Evolutionary conservation across 202 grass and related monocot genomes (phyloP).

Genomic region (Schoenoplectus tabernaemontani): DNA sequence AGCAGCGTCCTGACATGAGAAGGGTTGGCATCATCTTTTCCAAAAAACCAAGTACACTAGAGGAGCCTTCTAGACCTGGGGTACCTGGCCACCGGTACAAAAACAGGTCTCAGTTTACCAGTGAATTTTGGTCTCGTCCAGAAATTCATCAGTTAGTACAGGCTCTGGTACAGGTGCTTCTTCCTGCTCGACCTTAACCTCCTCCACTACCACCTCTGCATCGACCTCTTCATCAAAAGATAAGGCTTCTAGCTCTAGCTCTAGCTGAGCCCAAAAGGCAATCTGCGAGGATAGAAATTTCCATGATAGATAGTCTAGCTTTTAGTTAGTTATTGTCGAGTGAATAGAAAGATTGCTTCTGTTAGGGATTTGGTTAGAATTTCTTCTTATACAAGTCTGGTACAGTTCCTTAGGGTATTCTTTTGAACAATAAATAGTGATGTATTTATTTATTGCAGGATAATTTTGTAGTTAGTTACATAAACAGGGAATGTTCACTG

Average conservation of each 20-base stretch:
- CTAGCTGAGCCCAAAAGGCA: background rate
- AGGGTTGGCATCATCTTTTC: constrained; percentile 27
- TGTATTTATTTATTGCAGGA: background rate
- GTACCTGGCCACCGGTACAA: constrained; percentile 24
- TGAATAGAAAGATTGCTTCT: background rate
- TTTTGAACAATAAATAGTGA: background rate
- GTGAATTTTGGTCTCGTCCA: background rate
- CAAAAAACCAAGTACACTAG: constrained; percentile 27
- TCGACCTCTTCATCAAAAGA: background rate
- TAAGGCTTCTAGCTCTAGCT: background rate
- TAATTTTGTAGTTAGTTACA: background rate
- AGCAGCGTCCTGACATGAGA: constrained; percentile 31
- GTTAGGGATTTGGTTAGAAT: background rate
- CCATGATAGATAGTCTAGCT: background rate
- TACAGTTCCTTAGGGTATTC: background rate
- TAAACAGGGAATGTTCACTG: background rate
- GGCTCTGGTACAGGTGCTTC: constrained; percentile 4
- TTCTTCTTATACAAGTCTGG: background rate
- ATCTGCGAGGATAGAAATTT: background rate
- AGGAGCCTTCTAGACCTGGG: constrained; percentile 33
- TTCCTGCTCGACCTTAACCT: background rate
- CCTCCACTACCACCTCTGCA: background rate
- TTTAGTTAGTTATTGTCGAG: background rate
- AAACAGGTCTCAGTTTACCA: background rate
- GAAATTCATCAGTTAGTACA: constrained; percentile 1